Conservation (phyloP, 768 basidiomycete genomes). For the Pleurotus tuoliensis region DNA sequence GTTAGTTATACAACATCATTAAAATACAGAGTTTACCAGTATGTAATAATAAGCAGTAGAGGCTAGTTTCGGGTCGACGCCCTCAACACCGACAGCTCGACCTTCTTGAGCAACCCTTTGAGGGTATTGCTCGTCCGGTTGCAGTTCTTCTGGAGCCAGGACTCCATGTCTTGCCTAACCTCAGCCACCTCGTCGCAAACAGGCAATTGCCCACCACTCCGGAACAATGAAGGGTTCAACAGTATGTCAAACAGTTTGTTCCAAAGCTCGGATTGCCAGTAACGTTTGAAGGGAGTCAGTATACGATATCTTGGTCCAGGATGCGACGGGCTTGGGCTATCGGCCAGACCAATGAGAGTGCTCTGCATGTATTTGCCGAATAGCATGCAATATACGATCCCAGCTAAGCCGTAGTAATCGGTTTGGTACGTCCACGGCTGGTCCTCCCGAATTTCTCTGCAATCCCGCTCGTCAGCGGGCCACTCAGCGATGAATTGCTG, state of each 20-base stretch:
- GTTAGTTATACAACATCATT: neutral
- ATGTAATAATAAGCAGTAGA: slow-evolving; percentile 7
- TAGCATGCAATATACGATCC: slow-evolving; percentile 92
- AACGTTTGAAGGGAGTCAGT: slow-evolving; percentile 79
- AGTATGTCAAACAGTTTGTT: slow-evolving; percentile 76
- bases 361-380: slow-evolving; percentile 95
- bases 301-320: slow-evolving; percentile 52
- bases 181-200: slow-evolving; percentile 62
- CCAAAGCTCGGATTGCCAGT: slow-evolving; percentile 94
- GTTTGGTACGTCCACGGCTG: slow-evolving; percentile 91
- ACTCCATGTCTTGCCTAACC: slow-evolving; percentile 79
- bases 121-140: slow-evolving; percentile 79
- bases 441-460: slow-evolving; percentile 82
- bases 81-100: slow-evolving; percentile 53
- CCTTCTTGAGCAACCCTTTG: slow-evolving; percentile 80
- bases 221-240: slow-evolving; percentile 73
- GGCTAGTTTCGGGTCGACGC: slow-evolving; percentile 13
- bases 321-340: slow-evolving; percentile 18
- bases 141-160: slow-evolving; percentile 83
- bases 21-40: neutral
- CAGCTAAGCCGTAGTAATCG: slow-evolving; percentile 95
- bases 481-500: slow-evolving; percentile 88
- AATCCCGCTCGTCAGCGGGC: slow-evolving; percentile 87
- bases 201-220: slow-evolving; percentile 60
- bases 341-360: slow-evolving; percentile 41